phyloP scores from a whole-genome alignment of 768 basidiomycete species.

The Pleurotus citrinopileatus region DNA sequence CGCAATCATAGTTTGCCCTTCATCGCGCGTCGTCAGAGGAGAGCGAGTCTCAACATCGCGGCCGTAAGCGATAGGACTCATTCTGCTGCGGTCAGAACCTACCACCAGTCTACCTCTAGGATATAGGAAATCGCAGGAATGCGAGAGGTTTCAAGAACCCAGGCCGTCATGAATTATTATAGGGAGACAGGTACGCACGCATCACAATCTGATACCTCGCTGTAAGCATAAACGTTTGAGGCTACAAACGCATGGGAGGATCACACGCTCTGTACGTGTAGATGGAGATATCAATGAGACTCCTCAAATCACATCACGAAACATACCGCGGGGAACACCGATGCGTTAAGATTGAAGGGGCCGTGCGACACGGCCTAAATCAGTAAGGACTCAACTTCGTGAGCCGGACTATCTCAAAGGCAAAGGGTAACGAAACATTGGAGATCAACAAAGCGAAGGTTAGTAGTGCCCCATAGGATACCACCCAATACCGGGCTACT shows the following conservation, averaged over 20 bases:
- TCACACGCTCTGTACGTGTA: too few relatives aligned
- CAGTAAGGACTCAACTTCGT: too few relatives aligned
- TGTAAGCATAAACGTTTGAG: constrained; percentile 2
- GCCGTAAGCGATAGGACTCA: constrained; percentile 2
- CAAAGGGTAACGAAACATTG: too few relatives aligned
- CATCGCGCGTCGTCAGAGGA: neutral
- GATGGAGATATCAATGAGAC: constrained; percentile 7
- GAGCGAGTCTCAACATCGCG: neutral
- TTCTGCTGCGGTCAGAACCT: neutral
- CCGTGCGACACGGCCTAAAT: too few relatives aligned
- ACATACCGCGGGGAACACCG: neutral
- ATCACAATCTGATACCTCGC: constrained; percentile 5
- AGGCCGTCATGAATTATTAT: neutral
- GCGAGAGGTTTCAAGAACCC: neutral
- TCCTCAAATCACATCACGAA: constrained; percentile 2
- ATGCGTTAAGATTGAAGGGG: neutral
- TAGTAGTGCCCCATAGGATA: too few relatives aligned
- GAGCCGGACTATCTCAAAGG: too few relatives aligned
- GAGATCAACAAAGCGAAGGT: too few relatives aligned
- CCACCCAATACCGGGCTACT: too few relatives aligned
- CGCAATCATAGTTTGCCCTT: neutral
- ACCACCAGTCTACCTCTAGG: neutral
- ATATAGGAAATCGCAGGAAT: neutral
- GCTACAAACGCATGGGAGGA: neutral
- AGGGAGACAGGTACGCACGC: constrained; percentile 1